phyloP scores from a whole-genome alignment of 2,329 filamentous ascomycete species.

The Clarireedia paspali region DNA sequence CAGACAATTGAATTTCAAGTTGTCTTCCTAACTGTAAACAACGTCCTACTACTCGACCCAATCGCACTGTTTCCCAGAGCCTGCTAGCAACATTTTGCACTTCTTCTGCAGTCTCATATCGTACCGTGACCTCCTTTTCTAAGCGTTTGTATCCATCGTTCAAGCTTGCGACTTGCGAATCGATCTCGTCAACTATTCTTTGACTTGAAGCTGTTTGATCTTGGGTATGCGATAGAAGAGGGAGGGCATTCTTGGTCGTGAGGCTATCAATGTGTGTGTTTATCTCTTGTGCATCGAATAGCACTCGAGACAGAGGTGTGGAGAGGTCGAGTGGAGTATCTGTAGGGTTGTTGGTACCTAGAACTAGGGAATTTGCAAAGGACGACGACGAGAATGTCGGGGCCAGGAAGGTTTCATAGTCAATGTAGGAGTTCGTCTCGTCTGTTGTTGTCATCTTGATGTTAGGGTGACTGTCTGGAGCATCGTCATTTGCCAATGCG shows the following conservation, averaged over 20 bases:
- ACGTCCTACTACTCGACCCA: constrained; percentile 69
- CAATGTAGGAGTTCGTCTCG: constrained; percentile 77
- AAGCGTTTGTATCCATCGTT: constrained; percentile 80
- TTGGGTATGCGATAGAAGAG: constrained; percentile 71
- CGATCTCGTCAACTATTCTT: constrained; percentile 66
- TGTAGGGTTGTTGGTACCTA: constrained; percentile 83
- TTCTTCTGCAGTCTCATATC: constrained; percentile 79
- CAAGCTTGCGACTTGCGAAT: constrained; percentile 70
- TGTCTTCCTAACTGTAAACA: constrained; percentile 78
- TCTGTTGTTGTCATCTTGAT: constrained; percentile 28
- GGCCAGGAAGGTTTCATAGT: constrained; percentile 86
- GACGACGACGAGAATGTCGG: constrained; percentile 71
- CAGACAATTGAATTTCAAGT: constrained; percentile 76
- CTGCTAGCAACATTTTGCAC: constrained; percentile 70
- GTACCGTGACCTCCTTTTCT: constrained; percentile 76
- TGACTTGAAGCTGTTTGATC: constrained; percentile 65
- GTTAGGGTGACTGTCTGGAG: neutral
- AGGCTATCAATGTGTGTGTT: constrained; percentile 91
- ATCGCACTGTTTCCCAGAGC: constrained; percentile 69
- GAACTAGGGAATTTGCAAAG: constrained; percentile 85
- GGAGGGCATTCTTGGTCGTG: constrained; percentile 75
- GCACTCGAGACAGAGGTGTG: constrained; percentile 83
- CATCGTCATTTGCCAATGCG: neutral
- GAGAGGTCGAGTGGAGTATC: constrained; percentile 89
- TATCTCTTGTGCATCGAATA: constrained; percentile 95